These are phyloP conservation scores for Theobroma cacao DNA, from an alignment of 345 rosid species.

Conservation along the genomic window DNA sequence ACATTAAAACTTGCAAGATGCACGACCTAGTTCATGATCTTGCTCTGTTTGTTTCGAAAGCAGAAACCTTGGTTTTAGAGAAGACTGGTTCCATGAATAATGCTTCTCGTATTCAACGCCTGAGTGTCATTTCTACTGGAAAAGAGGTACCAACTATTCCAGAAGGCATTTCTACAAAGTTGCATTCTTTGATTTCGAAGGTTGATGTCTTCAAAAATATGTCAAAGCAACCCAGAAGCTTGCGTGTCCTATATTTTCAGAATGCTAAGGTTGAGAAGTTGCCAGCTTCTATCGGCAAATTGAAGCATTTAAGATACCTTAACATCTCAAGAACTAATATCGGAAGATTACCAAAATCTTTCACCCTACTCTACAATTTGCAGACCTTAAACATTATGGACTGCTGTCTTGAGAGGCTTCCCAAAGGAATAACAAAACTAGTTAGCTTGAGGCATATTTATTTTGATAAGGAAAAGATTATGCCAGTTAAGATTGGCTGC, in stretches of 20 bases:
- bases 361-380: slow-evolving; percentile 16
- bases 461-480: neutral
- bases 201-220: neutral
- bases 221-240: neutral
- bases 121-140: too few relatives aligned
- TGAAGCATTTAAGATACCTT: slow-evolving; percentile 24
- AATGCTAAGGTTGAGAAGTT: neutral
- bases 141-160: too few relatives aligned
- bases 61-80: neutral
- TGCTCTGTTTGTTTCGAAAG: slow-evolving; percentile 11
- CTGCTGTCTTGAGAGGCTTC: neutral
- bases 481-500: neutral
- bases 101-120: neutral
- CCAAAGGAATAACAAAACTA: neutral
- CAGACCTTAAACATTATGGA: slow-evolving; percentile 9
- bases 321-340: slow-evolving; percentile 2
- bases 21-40: slow-evolving; percentile 33
- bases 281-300: slow-evolving; percentile 10
- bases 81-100: too few relatives aligned
- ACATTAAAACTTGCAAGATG: slow-evolving; percentile 15
- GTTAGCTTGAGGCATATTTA: neutral
- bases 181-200: neutral
- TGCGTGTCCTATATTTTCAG: neutral
- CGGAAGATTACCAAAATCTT: neutral
- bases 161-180: too few relatives aligned